Evolutionary conservation across 225 moss, liverwort and hornwort species (phyloP), one percentile per base, ranked within the genome.

Genomic region (Antitrichia curtipendula): DNA sequence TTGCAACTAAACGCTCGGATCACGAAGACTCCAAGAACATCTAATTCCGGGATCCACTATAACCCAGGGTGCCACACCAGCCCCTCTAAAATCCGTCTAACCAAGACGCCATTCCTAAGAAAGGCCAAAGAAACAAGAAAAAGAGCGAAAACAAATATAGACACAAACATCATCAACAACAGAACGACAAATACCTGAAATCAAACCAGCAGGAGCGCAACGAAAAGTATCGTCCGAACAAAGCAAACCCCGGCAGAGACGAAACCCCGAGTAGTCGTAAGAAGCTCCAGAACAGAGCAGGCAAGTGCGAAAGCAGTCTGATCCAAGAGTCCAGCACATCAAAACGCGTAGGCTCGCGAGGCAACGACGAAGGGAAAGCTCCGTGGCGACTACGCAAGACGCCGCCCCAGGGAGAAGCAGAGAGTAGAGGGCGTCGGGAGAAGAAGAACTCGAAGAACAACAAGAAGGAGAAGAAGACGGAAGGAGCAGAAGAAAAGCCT

Each of bases 331-430:
- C 54, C 82, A 65, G 82, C 64, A 83, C 75, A 62, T 50, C 75
- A 89, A 91, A 74, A 62, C 89, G 89, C 91, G 91, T 91, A 7
- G 71, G 69, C 22, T 28, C 38, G 20, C 15, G 66, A 36, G 61
- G 34, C 72, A 78, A 86, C 40, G 82, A 47, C 53, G 60, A 76
- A 29, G 76, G 45, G 82, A 85, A n/a, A 80, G 62, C 77, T 85
- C 73, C 57, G 91, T 81, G 49, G 78, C 82, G 36, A 90, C 88
- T 68, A 86, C 90, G 86, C 79, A 79, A 88, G 68, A 80, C 88
- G 83, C 90, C 91, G 91, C 73, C 88, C 79, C 82, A 13, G 16
- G 16, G 2, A 49, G 17, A 72, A 64, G 57, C 50, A 50, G 71
- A 16, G 78, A 34, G n/a, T 31, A 18, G 32, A 73, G 43, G 32